These are phyloP conservation scores for Lablab purpureus DNA, from an alignment of 306 rosid genomes.

Conservation along the genomic window DNA sequence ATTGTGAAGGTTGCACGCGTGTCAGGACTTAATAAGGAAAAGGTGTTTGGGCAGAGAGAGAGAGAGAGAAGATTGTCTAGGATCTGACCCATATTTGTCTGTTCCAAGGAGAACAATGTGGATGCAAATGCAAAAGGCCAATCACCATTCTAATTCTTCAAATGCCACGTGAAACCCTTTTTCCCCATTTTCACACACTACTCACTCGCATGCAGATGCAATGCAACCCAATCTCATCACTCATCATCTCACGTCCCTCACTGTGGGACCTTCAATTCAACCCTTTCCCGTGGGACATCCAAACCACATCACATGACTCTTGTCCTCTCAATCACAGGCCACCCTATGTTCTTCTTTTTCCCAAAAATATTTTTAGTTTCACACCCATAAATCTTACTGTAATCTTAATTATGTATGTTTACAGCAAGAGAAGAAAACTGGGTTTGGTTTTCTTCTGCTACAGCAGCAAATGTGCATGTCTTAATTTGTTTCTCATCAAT, in stretches of 20 bases:
- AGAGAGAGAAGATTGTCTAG: conserved; percentile 10
- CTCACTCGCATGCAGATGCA: conserved; percentile 57
- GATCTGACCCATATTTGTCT: conserved; percentile 47
- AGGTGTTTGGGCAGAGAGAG: not conserved
- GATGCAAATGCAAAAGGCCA: conserved; percentile 36
- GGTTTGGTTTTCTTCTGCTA: too few species aligned
- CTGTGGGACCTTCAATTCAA: too few species aligned
- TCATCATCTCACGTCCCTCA: too few species aligned
- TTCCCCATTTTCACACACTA: not conserved
- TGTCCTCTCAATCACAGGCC: too few species aligned
- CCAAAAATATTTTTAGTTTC: too few species aligned
- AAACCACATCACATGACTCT: too few species aligned
- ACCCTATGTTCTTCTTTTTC: too few species aligned
- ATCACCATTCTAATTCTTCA: not conserved
- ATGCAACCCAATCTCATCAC: conserved; percentile 18
- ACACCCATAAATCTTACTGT: too few species aligned
- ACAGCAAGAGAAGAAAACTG: too few species aligned
- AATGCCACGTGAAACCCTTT: conserved; percentile 46
- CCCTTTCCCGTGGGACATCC: too few species aligned
- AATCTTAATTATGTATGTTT: too few species aligned
- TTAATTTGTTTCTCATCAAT: too few species aligned
- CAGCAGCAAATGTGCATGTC: not conserved
- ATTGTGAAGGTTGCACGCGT: conserved; percentile 41
- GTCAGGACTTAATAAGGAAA: conserved; percentile 45
- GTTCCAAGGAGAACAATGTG: conserved; percentile 38